Evolutionary conservation across 2,329 filamentous ascomycete species (phyloP).

Genomic region (Metarhizium sp.): DNA sequence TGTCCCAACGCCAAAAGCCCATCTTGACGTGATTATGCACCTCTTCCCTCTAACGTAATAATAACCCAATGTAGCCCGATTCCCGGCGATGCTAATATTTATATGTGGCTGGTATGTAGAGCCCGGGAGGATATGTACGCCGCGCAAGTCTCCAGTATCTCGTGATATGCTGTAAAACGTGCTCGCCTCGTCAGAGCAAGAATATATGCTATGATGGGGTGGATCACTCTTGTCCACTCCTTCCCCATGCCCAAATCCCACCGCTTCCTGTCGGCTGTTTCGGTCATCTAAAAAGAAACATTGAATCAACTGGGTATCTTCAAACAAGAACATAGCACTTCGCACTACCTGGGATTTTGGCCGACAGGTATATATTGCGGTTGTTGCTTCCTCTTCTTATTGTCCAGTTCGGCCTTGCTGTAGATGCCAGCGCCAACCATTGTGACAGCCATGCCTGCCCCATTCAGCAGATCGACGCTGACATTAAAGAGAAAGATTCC

Average conservation of each 20-base stretch:
- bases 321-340: not conserved
- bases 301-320: slow-evolving; percentile 7
- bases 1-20: slow-evolving; percentile 11
- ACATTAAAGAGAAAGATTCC: slow-evolving; percentile 45
- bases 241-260: not conserved
- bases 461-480: slow-evolving; percentile 40
- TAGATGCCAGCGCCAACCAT: slow-evolving; percentile 47
- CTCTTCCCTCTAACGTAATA: slow-evolving; percentile 2
- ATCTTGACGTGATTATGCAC: slow-evolving; percentile 6
- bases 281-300: slow-evolving; percentile 4
- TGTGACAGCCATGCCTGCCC: slow-evolving; percentile 45
- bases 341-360: slow-evolving; percentile 19
- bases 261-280: not conserved
- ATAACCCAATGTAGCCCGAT: not conserved
- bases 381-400: slow-evolving; percentile 28
- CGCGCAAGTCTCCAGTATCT: not conserved
- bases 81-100: not conserved
- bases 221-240: not conserved
- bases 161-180: not conserved
- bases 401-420: slow-evolving; percentile 46
- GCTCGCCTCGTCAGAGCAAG: not conserved
- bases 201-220: not conserved
- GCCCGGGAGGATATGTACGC: not conserved
- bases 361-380: slow-evolving; percentile 25
- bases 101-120: slow-evolving; percentile 1